Base-by-base conservation (phyloP, 768 basidiomycete species). In the Podaxis rugospora region DNA sequence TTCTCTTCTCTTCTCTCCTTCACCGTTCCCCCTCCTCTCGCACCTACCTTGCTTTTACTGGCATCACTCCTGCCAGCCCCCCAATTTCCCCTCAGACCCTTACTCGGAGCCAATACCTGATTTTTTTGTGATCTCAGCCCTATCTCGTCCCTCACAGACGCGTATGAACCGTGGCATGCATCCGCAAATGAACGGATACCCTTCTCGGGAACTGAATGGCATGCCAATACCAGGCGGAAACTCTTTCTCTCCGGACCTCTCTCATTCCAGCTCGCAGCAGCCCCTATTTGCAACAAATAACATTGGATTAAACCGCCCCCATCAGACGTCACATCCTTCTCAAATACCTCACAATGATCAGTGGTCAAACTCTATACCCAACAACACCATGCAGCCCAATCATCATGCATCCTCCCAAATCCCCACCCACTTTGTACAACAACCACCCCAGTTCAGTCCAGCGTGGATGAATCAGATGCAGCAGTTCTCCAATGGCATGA, bases 401-500 rank as follows among this genome's bases (percentile, higher is more conserved):
- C 52, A 32, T 10, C 53, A 54, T n/a, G 35, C 47, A 1, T 37
- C 58, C 18, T 51, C 58, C 58, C 50, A 52, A 4, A 27, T 32
- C 32, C 32, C 32, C 32, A 32, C 51, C 42, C 59, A 61, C 5
- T 61, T 71, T 11, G 68, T 72, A 51, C 75, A 69, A 39, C 72
- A 75, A 56, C 71, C 70, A 16, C 72, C 76, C 46, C 69, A 70
- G 32, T 73, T 71, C 63, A 72, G 72, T 54, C 72, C 71, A 47
- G 66, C 68, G 5, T 78, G 74, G 75, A 28, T 67, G 27, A 74
- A 72, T 62, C 75, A 75, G 57, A 64, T 76, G 62, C 74, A 72
- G 40, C 70, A 68, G 35, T 69, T 75, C 66, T 66, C 69, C 5
- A 70, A 66, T 51, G 66, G 67, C 36, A 72, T 82, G 61, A 66